These are phyloP conservation scores for Suhomyces maxii DNA, from an alignment of 1,139 yeast species.

Conservation along the genomic window DNA sequence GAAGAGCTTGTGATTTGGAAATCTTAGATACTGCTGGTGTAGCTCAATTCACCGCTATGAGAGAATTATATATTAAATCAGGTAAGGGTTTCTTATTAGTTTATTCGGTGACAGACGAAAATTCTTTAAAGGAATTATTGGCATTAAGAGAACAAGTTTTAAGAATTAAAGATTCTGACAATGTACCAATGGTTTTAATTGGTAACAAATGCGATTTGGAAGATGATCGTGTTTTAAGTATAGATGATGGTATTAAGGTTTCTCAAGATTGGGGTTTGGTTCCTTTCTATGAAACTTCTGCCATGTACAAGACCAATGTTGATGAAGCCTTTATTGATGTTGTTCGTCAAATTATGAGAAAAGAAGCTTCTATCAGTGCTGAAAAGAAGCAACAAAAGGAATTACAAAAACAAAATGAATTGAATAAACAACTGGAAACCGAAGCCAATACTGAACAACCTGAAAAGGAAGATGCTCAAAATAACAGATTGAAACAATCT, in stretches of 20 bases:
- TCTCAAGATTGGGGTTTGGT: slow-evolving; percentile 87
- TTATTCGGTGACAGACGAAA: slow-evolving; percentile 85
- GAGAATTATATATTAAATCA: slow-evolving; percentile 65
- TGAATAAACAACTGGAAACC: slow-evolving; percentile 6
- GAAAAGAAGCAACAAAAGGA: slow-evolving; percentile 50
- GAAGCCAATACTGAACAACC: slow-evolving; percentile 1
- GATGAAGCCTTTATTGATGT: slow-evolving; percentile 88
- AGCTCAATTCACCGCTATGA: slow-evolving; percentile 55
- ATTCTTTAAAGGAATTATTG: slow-evolving; percentile 76
- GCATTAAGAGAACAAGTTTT: slow-evolving; percentile 86
- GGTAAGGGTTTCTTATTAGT: slow-evolving; percentile 57
- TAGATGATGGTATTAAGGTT: slow-evolving; percentile 78
- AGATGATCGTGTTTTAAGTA: slow-evolving; percentile 71
- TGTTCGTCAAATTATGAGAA: slow-evolving; percentile 83
- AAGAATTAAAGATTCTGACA: slow-evolving; percentile 77
- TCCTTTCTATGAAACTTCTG: slow-evolving; percentile 92
- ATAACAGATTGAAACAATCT: slow-evolving; percentile 17
- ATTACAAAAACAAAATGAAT: slow-evolving; percentile 31
- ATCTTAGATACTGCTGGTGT: slow-evolving; percentile 55
- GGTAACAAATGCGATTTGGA: slow-evolving; percentile 87
- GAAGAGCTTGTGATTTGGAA: slow-evolving; percentile 83
- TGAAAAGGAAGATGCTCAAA: slow-evolving; percentile 10
- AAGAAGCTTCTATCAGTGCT: slow-evolving; percentile 52
- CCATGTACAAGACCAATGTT: slow-evolving; percentile 86
- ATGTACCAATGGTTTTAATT: slow-evolving; percentile 82